These are phyloP conservation scores for Phytophthora fragariae DNA, from an alignment of 352 stramenopile species.

Conservation along the genomic window DNA sequence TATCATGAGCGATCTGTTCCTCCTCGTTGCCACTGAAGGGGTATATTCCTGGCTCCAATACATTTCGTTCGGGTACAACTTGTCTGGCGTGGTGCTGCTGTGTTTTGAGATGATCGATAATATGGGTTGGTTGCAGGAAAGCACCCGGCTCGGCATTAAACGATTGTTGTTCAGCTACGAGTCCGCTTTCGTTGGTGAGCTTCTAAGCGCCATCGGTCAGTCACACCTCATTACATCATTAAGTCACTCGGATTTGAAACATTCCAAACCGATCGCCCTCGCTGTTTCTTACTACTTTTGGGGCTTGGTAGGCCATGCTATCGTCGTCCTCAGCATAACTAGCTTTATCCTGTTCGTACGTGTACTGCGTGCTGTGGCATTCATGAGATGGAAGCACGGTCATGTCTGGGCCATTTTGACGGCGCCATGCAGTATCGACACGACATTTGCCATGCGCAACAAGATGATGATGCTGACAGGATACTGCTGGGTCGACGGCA, in stretches of 20 bases:
- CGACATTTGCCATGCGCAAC: slow-evolving; percentile 7
- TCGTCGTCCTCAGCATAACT: background rate
- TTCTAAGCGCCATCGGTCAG: slow-evolving; percentile 9
- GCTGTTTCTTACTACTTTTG: background rate
- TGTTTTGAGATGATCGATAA: slow-evolving; percentile 36
- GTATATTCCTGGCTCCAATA: slow-evolving; percentile 21
- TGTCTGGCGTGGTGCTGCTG: slow-evolving; percentile 29
- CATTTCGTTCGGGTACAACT: slow-evolving; percentile 41
- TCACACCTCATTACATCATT: slow-evolving; percentile 22
- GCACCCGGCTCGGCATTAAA: slow-evolving; percentile 6
- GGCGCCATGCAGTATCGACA: background rate
- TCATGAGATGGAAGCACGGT: background rate
- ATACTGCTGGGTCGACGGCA: slow-evolving; percentile 18
- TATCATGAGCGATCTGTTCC: slow-evolving; percentile 38
- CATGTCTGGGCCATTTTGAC: background rate
- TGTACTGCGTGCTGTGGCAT: background rate
- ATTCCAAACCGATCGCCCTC: background rate
- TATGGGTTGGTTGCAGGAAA: slow-evolving; percentile 17
- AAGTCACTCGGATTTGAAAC: slow-evolving; percentile 15
- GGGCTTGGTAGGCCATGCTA: background rate
- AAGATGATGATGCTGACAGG: slow-evolving; percentile 30
- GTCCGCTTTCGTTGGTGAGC: slow-evolving; percentile 28
- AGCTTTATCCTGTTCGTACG: background rate
- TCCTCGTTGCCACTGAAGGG: slow-evolving; percentile 33
- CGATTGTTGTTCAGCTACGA: slow-evolving; percentile 37